phyloP scores from a whole-genome alignment of 2,329 filamentous ascomycete genomes.

The Gyromitra esculenta region DNA sequence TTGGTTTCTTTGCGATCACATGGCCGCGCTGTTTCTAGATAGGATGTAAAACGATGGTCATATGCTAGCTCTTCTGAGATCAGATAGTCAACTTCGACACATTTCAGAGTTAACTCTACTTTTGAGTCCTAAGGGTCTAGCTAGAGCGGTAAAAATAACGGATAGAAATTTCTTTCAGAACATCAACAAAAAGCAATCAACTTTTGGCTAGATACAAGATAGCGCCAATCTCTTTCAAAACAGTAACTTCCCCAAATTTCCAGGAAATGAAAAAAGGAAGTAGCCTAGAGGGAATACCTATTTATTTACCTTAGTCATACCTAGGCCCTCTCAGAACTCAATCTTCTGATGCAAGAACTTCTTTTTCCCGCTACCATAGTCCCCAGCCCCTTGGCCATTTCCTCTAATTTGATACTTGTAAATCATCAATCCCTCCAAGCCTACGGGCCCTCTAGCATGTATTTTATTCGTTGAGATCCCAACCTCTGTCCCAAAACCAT shows the following conservation, averaged over 20 bases:
- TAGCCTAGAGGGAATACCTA: neutral
- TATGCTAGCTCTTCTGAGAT: too few species aligned
- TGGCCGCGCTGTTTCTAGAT: too few species aligned
- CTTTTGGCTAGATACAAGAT: neutral
- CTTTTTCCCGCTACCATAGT: slow-evolving; percentile 66
- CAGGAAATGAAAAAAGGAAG: neutral
- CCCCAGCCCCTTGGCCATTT: slow-evolving; percentile 79
- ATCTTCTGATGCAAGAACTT: slow-evolving; percentile 52
- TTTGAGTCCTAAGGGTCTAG: neutral
- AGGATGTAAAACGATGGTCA: too few species aligned
- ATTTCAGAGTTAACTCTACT: neutral
- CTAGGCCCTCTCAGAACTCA: slow-evolving; percentile 17
- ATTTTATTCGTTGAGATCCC: slow-evolving; percentile 99
- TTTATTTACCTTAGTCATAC: neutral
- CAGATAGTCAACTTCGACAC: too few species aligned
- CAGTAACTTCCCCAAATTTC: neutral
- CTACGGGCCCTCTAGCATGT: slow-evolving; percentile 90
- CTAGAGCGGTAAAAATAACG: neutral
- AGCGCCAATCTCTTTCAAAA: neutral
- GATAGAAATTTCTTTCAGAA: neutral
- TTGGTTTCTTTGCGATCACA: too few species aligned
- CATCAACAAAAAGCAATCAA: neutral
- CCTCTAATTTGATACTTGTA: slow-evolving; percentile 96
- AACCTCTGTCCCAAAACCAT: slow-evolving; percentile 97
- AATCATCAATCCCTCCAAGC: slow-evolving; percentile 91